phyloP scores from a whole-genome alignment of 2,329 filamentous ascomycete genomes.

The Teratosphaeriaceae sp. region DNA sequence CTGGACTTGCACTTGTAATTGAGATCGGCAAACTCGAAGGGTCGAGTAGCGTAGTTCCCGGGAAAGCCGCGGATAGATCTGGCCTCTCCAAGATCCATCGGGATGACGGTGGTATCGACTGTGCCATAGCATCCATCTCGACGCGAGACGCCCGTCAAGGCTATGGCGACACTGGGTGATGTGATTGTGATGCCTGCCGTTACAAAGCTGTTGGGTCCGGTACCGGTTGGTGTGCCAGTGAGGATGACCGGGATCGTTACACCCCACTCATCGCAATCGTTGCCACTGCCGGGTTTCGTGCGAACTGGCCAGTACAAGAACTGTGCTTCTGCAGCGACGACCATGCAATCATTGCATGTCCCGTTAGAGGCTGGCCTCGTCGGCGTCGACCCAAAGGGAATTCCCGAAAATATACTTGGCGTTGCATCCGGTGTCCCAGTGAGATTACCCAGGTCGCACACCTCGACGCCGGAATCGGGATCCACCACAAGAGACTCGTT shows the following conservation, averaged over 20 bases:
- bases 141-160: not conserved
- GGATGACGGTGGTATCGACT: not conserved
- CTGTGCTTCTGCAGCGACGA: not conserved
- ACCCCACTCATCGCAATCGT: not conserved
- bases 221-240: not conserved
- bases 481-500: not conserved
- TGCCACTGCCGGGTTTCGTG: not conserved
- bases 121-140: not conserved
- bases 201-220: not conserved
- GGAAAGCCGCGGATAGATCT: not conserved
- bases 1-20: not conserved
- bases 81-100: not conserved
- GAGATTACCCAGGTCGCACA: not conserved
- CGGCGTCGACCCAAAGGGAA: no score
- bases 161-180: not conserved
- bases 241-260: no score
- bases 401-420: no score
- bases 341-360: not conserved
- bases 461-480: not conserved
- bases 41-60: not conserved
- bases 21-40: not conserved
- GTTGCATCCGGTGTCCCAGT: no score
- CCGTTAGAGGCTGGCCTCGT: no score
- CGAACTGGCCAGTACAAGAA: constrained; percentile 1
- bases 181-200: constrained; percentile 1